phyloP scores from a whole-genome alignment of 2,329 filamentous ascomycete genomes.

The Aspergillus amoenus region DNA sequence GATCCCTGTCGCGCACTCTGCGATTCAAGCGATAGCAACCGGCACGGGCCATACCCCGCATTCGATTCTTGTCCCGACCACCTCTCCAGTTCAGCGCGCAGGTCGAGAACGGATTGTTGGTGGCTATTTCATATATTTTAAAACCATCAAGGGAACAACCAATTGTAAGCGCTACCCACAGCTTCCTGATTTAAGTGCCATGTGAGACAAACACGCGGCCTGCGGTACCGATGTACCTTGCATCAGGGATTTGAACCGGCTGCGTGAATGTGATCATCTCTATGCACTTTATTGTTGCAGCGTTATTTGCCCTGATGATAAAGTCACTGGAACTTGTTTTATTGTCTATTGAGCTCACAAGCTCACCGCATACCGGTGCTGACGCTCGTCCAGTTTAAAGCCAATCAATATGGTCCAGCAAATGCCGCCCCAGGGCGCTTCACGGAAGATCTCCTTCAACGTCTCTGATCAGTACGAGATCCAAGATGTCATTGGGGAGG shows the following conservation, averaged over 20 bases:
- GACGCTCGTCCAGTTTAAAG: slow-evolving; percentile 11
- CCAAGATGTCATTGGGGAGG: slow-evolving; percentile 97
- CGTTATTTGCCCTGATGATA: not conserved
- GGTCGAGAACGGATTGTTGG: slow-evolving; percentile 7
- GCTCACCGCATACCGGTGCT: not conserved
- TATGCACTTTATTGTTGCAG: not conserved
- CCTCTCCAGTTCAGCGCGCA: slow-evolving; percentile 4
- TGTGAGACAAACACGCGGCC: not conserved
- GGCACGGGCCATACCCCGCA: slow-evolving; percentile 19
- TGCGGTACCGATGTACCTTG: not conserved
- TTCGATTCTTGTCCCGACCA: slow-evolving; percentile 11
- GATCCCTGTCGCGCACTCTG: slow-evolving; percentile 4
- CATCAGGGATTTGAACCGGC: not conserved
- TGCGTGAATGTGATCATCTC: not conserved
- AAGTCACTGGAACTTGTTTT: not conserved
- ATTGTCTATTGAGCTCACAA: not conserved
- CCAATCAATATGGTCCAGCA: slow-evolving; percentile 42
- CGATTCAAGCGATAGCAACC: slow-evolving; percentile 11
- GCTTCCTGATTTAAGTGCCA: not conserved
- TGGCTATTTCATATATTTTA: not conserved
- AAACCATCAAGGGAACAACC: not conserved
- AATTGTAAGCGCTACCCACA: slow-evolving; percentile 14
- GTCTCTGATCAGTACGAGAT: slow-evolving; percentile 99
- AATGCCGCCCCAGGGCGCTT: slow-evolving; percentile 53
- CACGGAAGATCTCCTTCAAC: slow-evolving; percentile 98